Percentiles rank a stretch among this genome's conserved stretches.
phyloP scores from a whole-genome alignment of 441 rosid species.

The Dalechampia spathulata region DNA sequence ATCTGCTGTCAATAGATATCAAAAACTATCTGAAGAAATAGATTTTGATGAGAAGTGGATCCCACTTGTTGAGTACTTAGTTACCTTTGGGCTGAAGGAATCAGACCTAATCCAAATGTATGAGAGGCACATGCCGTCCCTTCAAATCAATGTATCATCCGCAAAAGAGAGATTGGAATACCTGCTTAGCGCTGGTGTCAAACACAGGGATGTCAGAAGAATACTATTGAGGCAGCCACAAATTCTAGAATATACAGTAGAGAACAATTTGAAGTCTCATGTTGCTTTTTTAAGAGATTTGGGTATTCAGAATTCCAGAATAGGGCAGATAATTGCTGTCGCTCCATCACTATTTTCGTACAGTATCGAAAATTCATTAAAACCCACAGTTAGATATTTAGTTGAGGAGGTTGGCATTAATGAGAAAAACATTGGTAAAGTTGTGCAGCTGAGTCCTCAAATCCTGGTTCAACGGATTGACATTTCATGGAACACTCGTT shows the following conservation, averaged over 20 bases:
- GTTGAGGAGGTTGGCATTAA: conserved; percentile 91
- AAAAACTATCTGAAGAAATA: conserved; percentile 56
- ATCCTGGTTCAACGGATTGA: conserved; percentile 91
- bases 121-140: conserved; percentile 80
- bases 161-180: conserved; percentile 83
- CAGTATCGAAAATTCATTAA: conserved; percentile 82
- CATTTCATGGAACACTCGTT: conserved; percentile 85
- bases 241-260: conserved; percentile 76
- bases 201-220: conserved; percentile 70
- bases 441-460: conserved; percentile 92
- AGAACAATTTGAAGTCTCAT: conserved; percentile 73
- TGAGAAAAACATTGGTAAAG: conserved; percentile 69
- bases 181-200: conserved; percentile 80
- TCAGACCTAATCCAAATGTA: conserved; percentile 84
- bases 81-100: conserved; percentile 74
- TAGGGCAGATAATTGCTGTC: conserved; percentile 76
- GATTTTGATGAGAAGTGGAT: conserved; percentile 67
- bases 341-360: conserved; percentile 79
- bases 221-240: conserved; percentile 90
- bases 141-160: conserved; percentile 64
- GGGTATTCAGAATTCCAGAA: conserved; percentile 71
- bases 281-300: conserved; percentile 65
- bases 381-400: conserved; percentile 84
- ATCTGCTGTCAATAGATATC: conserved; percentile 39
- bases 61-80: conserved; percentile 79